phyloP scores from a whole-genome alignment of 441 rosid species.

The Bruguiera hainesii region DNA sequence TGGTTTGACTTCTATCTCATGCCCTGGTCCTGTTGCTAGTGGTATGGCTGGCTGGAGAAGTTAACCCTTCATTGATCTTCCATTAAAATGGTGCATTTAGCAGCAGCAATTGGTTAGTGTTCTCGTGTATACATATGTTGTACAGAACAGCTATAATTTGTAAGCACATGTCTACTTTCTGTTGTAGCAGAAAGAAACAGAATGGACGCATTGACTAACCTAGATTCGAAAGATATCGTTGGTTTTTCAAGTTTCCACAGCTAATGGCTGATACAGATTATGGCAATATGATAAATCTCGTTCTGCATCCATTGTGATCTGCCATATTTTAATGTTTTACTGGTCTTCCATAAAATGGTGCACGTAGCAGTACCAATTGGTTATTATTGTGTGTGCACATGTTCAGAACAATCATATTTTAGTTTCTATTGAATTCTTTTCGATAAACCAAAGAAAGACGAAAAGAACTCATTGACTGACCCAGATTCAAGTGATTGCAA shows the following conservation, averaged over 20 bases:
- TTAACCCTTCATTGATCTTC: slow-evolving; percentile 27
- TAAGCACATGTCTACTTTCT: neutral
- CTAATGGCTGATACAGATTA: neutral
- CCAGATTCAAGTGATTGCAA: slow-evolving; percentile 15
- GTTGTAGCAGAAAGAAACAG: too few relatives aligned
- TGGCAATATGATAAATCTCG: neutral
- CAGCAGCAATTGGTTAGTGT: slow-evolving; percentile 15
- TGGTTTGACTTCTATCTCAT: slow-evolving; percentile 35
- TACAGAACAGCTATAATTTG: slow-evolving; percentile 32
- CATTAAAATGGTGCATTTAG: slow-evolving; percentile 5
- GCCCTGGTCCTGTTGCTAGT: slow-evolving; percentile 27
- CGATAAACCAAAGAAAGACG: too few relatives aligned
- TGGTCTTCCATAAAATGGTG: slow-evolving; percentile 7
- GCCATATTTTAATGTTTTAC: slow-evolving; percentile 22
- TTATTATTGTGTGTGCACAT: slow-evolving; percentile 32
- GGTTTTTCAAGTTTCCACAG: slow-evolving; percentile 4
- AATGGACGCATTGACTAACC: slow-evolving; percentile 16
- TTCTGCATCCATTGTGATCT: too few relatives aligned
- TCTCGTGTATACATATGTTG: slow-evolving; percentile 36
- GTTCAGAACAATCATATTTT: slow-evolving; percentile 26
- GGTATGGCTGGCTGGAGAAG: slow-evolving; percentile 50
- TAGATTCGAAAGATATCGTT: slow-evolving; percentile 16
- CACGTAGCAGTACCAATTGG: slow-evolving; percentile 14
- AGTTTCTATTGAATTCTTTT: slow-evolving; percentile 9
- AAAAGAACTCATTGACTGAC: slow-evolving; percentile 16